A percentile compares a stretch with the other conserved stretches of the same genome.
Conservation (phyloP, 1,139 yeast species). For the Meyerozyma smithsonii region DNA sequence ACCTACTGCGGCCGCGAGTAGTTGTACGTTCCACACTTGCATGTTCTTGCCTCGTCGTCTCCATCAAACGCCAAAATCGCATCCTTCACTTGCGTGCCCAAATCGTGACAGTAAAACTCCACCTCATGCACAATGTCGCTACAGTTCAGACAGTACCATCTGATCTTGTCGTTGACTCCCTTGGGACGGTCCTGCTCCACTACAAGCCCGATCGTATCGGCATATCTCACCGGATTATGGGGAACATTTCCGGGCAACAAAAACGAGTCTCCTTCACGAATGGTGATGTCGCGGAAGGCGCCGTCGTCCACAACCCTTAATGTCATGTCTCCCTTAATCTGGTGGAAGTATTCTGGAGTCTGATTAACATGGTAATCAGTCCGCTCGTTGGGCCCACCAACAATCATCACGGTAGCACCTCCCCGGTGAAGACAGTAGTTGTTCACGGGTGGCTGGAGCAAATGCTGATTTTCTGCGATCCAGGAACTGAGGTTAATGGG, state of each 20-base stretch:
- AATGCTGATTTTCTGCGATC: constrained; percentile 70
- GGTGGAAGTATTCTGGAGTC: constrained; percentile 92
- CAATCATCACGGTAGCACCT: constrained; percentile 90
- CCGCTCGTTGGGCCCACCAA: constrained; percentile 92
- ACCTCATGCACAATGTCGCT: constrained; percentile 59
- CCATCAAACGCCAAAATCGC: constrained; percentile 72
- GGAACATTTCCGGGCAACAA: constrained; percentile 81
- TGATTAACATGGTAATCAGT: constrained; percentile 92
- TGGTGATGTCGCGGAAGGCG: constrained; percentile 66
- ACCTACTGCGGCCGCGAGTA: constrained; percentile 46
- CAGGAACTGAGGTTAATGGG: constrained; percentile 79
- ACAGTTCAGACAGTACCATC: constrained; percentile 86
- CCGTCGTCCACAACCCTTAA: constrained; percentile 83
- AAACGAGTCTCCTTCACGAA: constrained; percentile 84
- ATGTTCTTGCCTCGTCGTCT: constrained; percentile 61
- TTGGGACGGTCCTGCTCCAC: constrained; percentile 91
- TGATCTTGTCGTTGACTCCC: constrained; percentile 59
- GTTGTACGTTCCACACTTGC: constrained; percentile 72
- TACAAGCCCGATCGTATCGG: constrained; percentile 82
- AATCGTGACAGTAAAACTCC: constrained; percentile 70
- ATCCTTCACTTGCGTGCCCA: constrained; percentile 86
- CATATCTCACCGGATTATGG: constrained; percentile 85
- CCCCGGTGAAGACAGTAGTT: constrained; percentile 87
- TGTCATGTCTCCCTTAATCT: constrained; percentile 81
- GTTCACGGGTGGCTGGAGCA: constrained; percentile 87